A percentile compares a stretch with the other conserved stretches of the same genome.
These are phyloP conservation scores for Xerocomellus chrysenteron DNA, from an alignment of 768 basidiomycete genomes.

Conservation along the genomic window DNA sequence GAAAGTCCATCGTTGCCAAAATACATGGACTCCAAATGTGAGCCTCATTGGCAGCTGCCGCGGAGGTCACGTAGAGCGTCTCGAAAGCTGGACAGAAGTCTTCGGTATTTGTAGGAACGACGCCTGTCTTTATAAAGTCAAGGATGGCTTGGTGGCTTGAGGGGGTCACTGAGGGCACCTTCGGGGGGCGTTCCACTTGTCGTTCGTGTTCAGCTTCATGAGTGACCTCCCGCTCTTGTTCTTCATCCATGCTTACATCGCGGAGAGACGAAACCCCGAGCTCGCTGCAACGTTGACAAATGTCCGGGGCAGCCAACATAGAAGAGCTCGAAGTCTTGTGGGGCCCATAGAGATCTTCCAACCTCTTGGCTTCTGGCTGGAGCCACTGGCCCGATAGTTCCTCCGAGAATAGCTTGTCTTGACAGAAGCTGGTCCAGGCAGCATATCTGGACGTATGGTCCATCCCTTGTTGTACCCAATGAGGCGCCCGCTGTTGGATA, in stretches of 20 bases:
- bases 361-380: slow-evolving; percentile 37
- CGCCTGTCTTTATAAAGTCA: slow-evolving; percentile 31
- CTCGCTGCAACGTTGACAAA: slow-evolving; percentile 13
- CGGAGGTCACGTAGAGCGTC: slow-evolving; percentile 9
- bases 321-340: not conserved
- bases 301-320: not conserved
- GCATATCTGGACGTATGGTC: slow-evolving; percentile 18
- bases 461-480: slow-evolving; percentile 42
- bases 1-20: slow-evolving; percentile 20
- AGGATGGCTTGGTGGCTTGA: slow-evolving; percentile 19
- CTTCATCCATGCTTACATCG: slow-evolving; percentile 39
- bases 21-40: slow-evolving; percentile 19
- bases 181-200: slow-evolving; percentile 37
- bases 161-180: slow-evolving; percentile 21
- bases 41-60: slow-evolving; percentile 13
- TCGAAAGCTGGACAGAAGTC: slow-evolving; percentile 22
- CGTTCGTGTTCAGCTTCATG: slow-evolving; percentile 45
- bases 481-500: slow-evolving; percentile 39
- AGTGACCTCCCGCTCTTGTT: slow-evolving; percentile 49
- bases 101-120: slow-evolving; percentile 11
- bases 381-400: slow-evolving; percentile 34
- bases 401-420: not conserved
- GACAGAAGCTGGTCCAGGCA: slow-evolving; percentile 16
- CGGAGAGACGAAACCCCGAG: slow-evolving; percentile 17
- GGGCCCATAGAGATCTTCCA: slow-evolving; percentile 37